A percentile compares a stretch with the other conserved stretches of the same genome.
Evolutionary conservation across 306 rosid species (phyloP).

Genomic region (Corylus avellana): DNA sequence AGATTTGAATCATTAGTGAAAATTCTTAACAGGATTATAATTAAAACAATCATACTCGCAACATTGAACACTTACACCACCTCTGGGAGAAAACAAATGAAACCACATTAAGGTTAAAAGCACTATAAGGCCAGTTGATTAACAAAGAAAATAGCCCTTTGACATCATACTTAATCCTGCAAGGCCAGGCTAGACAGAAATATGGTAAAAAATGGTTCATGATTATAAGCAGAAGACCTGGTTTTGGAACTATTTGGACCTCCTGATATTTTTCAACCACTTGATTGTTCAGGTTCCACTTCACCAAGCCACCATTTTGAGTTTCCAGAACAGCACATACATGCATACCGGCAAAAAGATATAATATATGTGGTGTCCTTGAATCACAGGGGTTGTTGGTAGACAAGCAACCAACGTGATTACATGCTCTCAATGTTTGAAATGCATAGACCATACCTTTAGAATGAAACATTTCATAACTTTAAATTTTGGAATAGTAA

Average conservation of each 20-base stretch:
- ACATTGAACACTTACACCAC: not conserved
- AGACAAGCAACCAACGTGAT: not conserved
- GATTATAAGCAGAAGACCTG: not conserved
- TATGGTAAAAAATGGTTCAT: not conserved
- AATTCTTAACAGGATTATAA: not conserved
- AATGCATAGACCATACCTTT: not conserved
- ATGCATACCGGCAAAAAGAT: not conserved
- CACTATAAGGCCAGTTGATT: not conserved
- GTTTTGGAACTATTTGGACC: not conserved
- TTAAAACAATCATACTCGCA: not conserved
- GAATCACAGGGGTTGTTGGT: not conserved
- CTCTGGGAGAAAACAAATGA: not conserved
- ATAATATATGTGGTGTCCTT: not conserved
- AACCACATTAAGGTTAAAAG: not conserved
- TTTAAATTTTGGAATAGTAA: not conserved
- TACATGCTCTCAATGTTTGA: not conserved
- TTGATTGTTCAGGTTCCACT: not conserved
- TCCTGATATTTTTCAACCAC: not conserved
- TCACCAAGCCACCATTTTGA: not conserved
- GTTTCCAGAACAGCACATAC: not conserved
- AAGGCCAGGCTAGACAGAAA: not conserved
- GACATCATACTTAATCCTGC: not conserved
- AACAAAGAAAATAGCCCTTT: not conserved
- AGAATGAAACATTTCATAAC: not conserved
- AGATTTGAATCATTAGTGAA: not conserved